Evolutionary conservation across 108 stramenopile species (phyloP).

Genomic region (Nitzschia sp.): DNA sequence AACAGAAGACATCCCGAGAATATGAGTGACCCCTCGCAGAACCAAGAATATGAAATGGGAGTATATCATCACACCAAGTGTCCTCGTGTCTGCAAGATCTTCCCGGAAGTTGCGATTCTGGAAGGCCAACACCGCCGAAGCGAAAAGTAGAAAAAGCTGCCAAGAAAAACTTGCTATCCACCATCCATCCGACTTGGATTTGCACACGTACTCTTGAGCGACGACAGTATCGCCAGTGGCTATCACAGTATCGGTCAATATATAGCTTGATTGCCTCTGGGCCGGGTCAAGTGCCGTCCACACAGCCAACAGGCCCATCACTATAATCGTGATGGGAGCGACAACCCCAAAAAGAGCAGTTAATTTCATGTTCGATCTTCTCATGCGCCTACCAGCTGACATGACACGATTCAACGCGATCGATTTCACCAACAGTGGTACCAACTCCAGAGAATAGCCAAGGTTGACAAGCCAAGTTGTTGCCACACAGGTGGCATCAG

Average conservation of each 20-base stretch:
- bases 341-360: background rate
- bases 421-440: background rate
- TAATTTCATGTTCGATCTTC: background rate
- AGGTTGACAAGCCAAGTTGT: background rate
- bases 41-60: background rate
- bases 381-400: background rate
- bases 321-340: background rate
- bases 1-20: background rate
- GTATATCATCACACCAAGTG: background rate
- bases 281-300: slow-evolving; percentile 14
- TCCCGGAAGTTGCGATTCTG: background rate
- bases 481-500: background rate
- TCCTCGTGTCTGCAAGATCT: background rate
- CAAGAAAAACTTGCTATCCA: slow-evolving; percentile 6
- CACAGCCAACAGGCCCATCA: background rate
- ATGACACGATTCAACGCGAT: background rate
- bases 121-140: background rate
- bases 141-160: slow-evolving; percentile 4
- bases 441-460: slow-evolving; percentile 5
- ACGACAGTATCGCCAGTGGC: background rate
- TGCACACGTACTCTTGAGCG: background rate
- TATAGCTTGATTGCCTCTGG: background rate
- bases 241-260: background rate
- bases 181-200: slow-evolving; percentile 1
- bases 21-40: background rate